These are phyloP conservation scores for Kernera saxatilis DNA, from an alignment of 345 rosid genomes.

Conservation along the genomic window DNA sequence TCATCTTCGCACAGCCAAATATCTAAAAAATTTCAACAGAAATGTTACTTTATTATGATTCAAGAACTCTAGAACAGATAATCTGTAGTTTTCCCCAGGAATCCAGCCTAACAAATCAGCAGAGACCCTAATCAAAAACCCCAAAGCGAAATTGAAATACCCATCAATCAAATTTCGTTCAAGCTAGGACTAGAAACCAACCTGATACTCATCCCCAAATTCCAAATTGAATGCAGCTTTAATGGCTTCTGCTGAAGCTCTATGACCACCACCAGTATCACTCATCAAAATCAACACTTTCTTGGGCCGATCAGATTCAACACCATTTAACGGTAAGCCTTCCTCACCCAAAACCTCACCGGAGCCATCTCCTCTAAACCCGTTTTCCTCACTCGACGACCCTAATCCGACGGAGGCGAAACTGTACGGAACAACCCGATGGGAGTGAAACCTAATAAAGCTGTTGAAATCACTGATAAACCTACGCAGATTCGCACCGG, in stretches of 20 bases:
- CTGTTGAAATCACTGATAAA: constrained; percentile 61
- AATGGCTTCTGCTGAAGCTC: constrained; percentile 98
- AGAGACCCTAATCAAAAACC: neutral
- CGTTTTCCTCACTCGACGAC: constrained; percentile 45
- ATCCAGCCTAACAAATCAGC: neutral
- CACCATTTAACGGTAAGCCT: constrained; percentile 50
- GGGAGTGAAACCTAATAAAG: constrained; percentile 62
- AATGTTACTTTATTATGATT: neutral
- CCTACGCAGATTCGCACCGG: constrained; percentile 35
- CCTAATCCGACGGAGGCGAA: constrained; percentile 61
- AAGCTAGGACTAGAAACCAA: neutral
- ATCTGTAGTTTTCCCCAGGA: neutral
- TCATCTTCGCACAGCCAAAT: neutral
- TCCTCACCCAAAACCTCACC: constrained; percentile 49
- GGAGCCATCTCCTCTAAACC: constrained; percentile 37
- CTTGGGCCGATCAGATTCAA: constrained; percentile 49
- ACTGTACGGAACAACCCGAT: constrained; percentile 68
- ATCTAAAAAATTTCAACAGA: neutral
- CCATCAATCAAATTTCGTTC: neutral
- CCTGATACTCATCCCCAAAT: constrained; percentile 90
- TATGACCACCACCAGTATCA: constrained; percentile 97
- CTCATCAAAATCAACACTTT: constrained; percentile 96
- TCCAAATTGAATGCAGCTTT: constrained; percentile 79
- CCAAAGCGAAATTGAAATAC: neutral
- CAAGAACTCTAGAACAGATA: neutral